These are phyloP conservation scores for Scedosporium boydii DNA, from an alignment of 2,329 filamentous ascomycete genomes.

Conservation along the genomic window DNA sequence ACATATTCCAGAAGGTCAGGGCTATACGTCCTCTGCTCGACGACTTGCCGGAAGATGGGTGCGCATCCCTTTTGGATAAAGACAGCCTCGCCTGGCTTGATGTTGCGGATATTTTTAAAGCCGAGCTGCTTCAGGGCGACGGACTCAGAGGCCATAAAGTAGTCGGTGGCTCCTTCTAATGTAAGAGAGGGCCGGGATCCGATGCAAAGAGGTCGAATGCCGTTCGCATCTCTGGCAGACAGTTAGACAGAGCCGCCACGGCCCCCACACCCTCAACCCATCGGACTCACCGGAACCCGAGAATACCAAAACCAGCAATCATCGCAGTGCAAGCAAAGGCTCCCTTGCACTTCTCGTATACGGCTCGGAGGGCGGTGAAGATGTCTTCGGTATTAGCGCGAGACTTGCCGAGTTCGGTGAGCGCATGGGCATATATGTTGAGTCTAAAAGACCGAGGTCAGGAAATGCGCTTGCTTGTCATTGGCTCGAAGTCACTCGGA, in stretches of 20 bases:
- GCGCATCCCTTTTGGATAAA: slow-evolving; percentile 70
- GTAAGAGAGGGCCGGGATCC: slow-evolving; percentile 62
- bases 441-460: slow-evolving; percentile 30
- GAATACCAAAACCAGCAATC: slow-evolving; percentile 71
- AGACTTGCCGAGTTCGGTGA: slow-evolving; percentile 71
- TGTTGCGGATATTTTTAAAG: slow-evolving; percentile 66
- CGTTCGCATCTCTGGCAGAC: slow-evolving; percentile 31
- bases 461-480: not conserved
- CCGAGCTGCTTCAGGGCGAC: slow-evolving; percentile 75
- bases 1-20: slow-evolving; percentile 80
- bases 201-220: slow-evolving; percentile 73
- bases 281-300: slow-evolving; percentile 53
- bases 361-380: slow-evolving; percentile 60
- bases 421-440: slow-evolving; percentile 77
- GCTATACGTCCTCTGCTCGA: slow-evolving; percentile 57
- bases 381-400: slow-evolving; percentile 71
- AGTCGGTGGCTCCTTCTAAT: slow-evolving; percentile 58
- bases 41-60: slow-evolving; percentile 69
- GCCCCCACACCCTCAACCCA: too few species aligned
- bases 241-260: not conserved
- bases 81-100: slow-evolving; percentile 75
- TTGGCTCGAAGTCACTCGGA: not conserved
- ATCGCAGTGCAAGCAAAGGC: slow-evolving; percentile 75
- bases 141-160: slow-evolving; percentile 86
- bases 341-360: slow-evolving; percentile 65